These are phyloP conservation scores for Chlamydomonas sp. DNA, from an alignment of 139 green algal genomes.

Conservation along the genomic window DNA sequence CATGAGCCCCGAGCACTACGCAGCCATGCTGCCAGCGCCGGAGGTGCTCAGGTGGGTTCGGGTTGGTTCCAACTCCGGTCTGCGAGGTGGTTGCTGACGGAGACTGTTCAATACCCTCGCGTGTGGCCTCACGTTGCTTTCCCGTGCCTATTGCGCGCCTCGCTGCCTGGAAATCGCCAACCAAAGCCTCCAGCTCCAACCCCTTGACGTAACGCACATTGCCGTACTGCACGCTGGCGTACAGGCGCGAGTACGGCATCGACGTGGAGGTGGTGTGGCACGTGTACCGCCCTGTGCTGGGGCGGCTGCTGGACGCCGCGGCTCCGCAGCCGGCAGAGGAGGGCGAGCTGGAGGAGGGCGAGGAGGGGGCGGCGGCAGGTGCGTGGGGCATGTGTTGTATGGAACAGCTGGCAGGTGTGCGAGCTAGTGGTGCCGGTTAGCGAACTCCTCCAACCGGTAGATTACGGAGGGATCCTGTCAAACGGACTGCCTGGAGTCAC, in stretches of 20 bases:
- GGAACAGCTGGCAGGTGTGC: too few relatives aligned
- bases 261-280: constrained; percentile 78
- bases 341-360: constrained; percentile 47
- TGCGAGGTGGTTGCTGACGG: too few relatives aligned
- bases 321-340: constrained; percentile 42
- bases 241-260: constrained; percentile 64
- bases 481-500: too few relatives aligned
- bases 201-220: background rate
- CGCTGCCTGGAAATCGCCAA: background rate
- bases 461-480: too few relatives aligned
- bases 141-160: too few relatives aligned
- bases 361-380: constrained; percentile 31
- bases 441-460: too few relatives aligned
- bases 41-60: constrained; percentile 49
- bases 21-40: constrained; percentile 62
- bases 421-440: too few relatives aligned
- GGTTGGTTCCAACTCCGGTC: too few relatives aligned
- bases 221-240: too few relatives aligned
- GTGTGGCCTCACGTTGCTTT: too few relatives aligned
- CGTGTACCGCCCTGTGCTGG: constrained; percentile 73
- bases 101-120: too few relatives aligned
- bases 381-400: background rate
- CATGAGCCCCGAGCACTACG: constrained; percentile 60
- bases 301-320: constrained; percentile 19
- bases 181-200: background rate